phyloP scores from a whole-genome alignment of 1,284 basidiomycete species.

The Phlebopus sp. region DNA sequence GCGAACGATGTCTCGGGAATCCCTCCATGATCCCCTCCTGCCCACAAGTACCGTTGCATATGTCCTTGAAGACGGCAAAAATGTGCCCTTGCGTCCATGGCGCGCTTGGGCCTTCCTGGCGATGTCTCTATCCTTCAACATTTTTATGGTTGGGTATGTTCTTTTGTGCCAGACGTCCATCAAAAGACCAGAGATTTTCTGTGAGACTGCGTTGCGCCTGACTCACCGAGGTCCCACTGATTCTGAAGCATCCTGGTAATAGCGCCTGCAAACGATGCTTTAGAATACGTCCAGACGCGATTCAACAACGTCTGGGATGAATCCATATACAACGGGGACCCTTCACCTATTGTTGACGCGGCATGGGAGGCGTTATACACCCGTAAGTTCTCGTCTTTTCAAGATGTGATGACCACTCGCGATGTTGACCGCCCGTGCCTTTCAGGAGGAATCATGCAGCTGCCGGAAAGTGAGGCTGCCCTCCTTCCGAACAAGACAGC shows the following conservation, averaged over 20 bases:
- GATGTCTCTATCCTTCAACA: neutral
- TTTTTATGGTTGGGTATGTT: neutral
- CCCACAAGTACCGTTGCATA: neutral
- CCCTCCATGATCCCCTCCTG: neutral
- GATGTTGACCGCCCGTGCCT: no score
- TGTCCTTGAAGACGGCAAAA: neutral
- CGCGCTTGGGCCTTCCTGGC: neutral
- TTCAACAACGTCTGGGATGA: slow-evolving; percentile 2
- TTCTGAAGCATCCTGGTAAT: neutral
- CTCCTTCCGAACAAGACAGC: slow-evolving; percentile 27
- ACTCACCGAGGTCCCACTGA: neutral
- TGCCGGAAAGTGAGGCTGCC: slow-evolving; percentile 24
- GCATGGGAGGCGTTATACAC: slow-evolving; percentile 17
- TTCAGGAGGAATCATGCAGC: slow-evolving; percentile 8
- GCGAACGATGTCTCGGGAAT: neutral
- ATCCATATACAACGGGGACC: slow-evolving; percentile 19
- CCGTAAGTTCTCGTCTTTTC: neutral
- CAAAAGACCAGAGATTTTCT: neutral
- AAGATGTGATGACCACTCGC: no score
- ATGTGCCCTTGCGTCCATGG: neutral
- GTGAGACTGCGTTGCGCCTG: neutral
- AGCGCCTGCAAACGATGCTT: neutral
- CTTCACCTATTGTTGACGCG: slow-evolving; percentile 22
- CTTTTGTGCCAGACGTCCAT: neutral
- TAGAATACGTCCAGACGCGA: neutral